Evolutionary conservation across 306 rosid species (phyloP), one percentile per base, ranked within the genome.

Genomic region (Gastrolobium villosum): DNA sequence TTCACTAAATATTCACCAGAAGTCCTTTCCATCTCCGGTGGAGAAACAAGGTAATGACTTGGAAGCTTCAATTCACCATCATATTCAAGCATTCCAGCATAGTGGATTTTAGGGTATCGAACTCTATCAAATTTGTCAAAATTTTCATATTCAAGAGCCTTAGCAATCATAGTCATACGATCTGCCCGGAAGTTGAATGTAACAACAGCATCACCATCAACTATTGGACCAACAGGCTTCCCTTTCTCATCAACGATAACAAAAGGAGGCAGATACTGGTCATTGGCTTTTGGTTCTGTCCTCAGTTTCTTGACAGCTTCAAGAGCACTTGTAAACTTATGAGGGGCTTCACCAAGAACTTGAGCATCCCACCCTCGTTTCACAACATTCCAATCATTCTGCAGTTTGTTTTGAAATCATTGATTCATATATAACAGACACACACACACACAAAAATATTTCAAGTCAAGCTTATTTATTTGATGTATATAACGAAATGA

Each of bases 311-410:
- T 91, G 79, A 96, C 84, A 70, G 96, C 99, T 79, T 96, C 99
- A 81, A 93, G 48, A 14, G 91, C 92, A 83, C 6, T 91, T 70
- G 28, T 89, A 74, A 96, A 93, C 74, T 96, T 91, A 75, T 86
- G 5, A 49, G 99, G 97, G 31, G 98, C 99, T 89, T 96, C 97
- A 43, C 99, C 99, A 59, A 96, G 99, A 84, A 96, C 99, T 81
- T 96, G 99, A 63, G 99, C 99, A 86, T 96, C 94, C 99, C 99
- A 96, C n/a, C 99, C 99, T 46, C 99, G 90, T 75, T 96, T 96
- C 83, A 96, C 97, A 66, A 96, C 99, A 15, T 45, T 52, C 99
- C 99, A 96, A 67, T 96, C 99, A 83, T 96, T 96, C 99, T 96
- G 91, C 67, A 91, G 61, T 55, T 77, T 37, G 71, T 72, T 65